A percentile compares a stretch with the other conserved stretches of the same genome.
phyloP scores from a whole-genome alignment of 371 early-diverging fungal species.

The Mucor plumbeus region DNA sequence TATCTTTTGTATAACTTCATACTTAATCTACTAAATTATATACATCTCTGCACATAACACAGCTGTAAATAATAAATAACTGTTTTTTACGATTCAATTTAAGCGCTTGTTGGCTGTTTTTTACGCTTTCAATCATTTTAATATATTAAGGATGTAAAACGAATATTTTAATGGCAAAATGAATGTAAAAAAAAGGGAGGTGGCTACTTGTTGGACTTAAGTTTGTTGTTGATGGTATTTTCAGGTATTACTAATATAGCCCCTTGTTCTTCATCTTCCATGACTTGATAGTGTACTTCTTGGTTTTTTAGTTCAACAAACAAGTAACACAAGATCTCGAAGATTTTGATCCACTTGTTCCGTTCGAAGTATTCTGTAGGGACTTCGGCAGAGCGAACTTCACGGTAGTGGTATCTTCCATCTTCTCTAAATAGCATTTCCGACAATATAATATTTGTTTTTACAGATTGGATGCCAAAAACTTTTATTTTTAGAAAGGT shows the following conservation, averaged over 20 bases:
- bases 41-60: no score
- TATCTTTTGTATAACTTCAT: no score
- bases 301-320: slow-evolving; percentile 10
- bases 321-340: slow-evolving; percentile 16
- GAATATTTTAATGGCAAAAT: no score
- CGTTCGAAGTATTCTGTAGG: slow-evolving; percentile 15
- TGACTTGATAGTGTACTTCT: neutral
- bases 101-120: no score
- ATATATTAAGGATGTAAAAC: no score
- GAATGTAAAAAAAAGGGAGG: no score
- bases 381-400: slow-evolving; percentile 14
- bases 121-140: no score
- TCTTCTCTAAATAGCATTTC: slow-evolving; percentile 9
- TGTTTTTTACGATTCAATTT: no score
- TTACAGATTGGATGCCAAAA: slow-evolving; percentile 12
- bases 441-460: slow-evolving; percentile 5
- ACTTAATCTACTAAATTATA: no score
- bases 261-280: slow-evolving; percentile 13
- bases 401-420: neutral
- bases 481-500: slow-evolving; percentile 15
- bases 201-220: no score
- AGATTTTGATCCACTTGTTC: slow-evolving; percentile 15
- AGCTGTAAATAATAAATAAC: no score
- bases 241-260: neutral
- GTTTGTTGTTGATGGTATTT: slow-evolving; percentile 9